Evolutionary conservation across 805 yeast species (phyloP).

Genomic region (Lachancea thermotolerans): DNA sequence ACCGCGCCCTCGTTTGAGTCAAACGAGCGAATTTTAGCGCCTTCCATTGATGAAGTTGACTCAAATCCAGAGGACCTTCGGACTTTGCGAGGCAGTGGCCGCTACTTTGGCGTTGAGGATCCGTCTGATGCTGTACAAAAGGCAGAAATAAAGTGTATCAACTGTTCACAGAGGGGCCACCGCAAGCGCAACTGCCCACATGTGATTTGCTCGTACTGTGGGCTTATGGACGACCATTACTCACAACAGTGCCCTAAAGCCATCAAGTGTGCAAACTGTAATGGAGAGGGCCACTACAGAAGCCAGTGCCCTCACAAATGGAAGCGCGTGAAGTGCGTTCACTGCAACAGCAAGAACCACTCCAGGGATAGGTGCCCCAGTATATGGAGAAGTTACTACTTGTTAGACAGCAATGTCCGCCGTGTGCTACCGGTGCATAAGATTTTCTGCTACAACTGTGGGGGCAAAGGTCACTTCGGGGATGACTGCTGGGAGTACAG

Average conservation of each 20-base stretch:
- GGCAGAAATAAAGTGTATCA: constrained; percentile 54
- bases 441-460: constrained; percentile 80
- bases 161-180: constrained; percentile 84
- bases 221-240: constrained; percentile 76
- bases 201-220: constrained; percentile 84
- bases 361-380: constrained; percentile 74
- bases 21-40: constrained; percentile 24
- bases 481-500: constrained; percentile 67
- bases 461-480: constrained; percentile 71
- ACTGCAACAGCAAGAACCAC: constrained; percentile 68
- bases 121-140: constrained; percentile 29
- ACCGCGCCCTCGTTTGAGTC: constrained; percentile 14
- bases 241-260: constrained; percentile 84
- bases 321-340: constrained; percentile 61
- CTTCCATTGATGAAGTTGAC: constrained; percentile 58
- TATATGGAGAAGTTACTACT: constrained; percentile 76
- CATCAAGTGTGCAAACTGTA: constrained; percentile 77
- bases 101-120: constrained; percentile 69
- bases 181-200: constrained; percentile 73
- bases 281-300: constrained; percentile 72
- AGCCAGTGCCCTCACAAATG: constrained; percentile 58
- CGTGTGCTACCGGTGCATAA: constrained; percentile 43
- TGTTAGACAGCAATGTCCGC: constrained; percentile 25
- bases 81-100: constrained; percentile 74
- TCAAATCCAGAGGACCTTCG: constrained; percentile 67